Percentiles rank a stretch among this genome's conserved stretches.
phyloP scores from a whole-genome alignment of 352 stramenopile genomes.

The Phytopythium mirpurense region DNA sequence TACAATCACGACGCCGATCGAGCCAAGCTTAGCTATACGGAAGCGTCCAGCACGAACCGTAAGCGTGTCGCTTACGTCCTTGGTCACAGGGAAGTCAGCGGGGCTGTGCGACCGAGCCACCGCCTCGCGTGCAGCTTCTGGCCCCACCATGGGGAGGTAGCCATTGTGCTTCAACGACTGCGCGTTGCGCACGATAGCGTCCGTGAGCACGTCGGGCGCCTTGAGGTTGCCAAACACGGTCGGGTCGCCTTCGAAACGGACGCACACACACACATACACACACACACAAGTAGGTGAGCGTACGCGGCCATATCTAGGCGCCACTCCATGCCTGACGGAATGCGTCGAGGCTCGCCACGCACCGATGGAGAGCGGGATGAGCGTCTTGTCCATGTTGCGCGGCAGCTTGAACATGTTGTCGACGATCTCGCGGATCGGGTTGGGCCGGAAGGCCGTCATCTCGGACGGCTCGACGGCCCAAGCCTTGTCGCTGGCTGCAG shows the following conservation, averaged over 20 bases:
- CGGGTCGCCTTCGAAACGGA: constrained; percentile 65
- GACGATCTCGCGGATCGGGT: constrained; percentile 94
- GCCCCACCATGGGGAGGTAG: constrained; percentile 92
- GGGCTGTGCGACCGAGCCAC: constrained; percentile 85
- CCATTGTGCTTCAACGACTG: constrained; percentile 85
- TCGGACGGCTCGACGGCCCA: constrained; percentile 68
- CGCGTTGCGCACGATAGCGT: constrained; percentile 63
- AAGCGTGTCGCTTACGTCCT: too few relatives aligned
- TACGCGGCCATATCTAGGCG: too few relatives aligned
- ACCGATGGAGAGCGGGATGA: constrained; percentile 92
- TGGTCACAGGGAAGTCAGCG: constrained; percentile 46
- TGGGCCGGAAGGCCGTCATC: constrained; percentile 64
- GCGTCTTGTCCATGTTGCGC: constrained; percentile 78
- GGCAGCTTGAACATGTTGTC: constrained; percentile 93
- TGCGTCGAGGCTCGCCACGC: too few relatives aligned
- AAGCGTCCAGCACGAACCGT: too few relatives aligned
- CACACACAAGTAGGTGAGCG: too few relatives aligned
- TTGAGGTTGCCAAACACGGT: constrained; percentile 92
- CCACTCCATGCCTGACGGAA: too few relatives aligned
- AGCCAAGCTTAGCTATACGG: too few relatives aligned
- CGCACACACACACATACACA: neutral
- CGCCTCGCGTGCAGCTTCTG: constrained; percentile 71
- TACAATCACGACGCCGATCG: too few relatives aligned
- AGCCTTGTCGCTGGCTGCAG: too few relatives aligned
- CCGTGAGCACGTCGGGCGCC: constrained; percentile 83